Base-by-base conservation (phyloP, 306 rosid species). In the Astragalus membranaceus region DNA sequence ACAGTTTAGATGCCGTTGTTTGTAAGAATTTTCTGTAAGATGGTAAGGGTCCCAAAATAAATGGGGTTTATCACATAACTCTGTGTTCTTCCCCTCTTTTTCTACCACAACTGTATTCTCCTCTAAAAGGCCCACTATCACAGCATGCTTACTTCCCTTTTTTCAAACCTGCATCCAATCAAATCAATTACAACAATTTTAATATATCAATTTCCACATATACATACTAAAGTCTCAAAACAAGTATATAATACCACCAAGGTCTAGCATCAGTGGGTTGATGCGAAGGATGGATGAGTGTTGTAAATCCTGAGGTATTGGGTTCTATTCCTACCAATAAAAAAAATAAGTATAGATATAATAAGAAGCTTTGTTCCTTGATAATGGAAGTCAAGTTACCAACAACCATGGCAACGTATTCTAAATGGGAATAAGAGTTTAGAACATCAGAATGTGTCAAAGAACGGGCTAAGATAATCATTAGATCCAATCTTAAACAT, bases 31-130 rank as follows among this genome's bases (percentile, higher is more conserved):
- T 43, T 92, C 92, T 9, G 98, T 92, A 53, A 85, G 82, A 88
- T 92, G 98, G 70, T 76, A 83, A 37, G 95, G 85, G 39, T 92
- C 98, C 98, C 96, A 92, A 69, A 85, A 92, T 23, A 92, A 75
- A 72, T 79, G 12, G 0, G 95, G 88, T 41, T 89, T 79, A 15
- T 69, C 58, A 57, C 98, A 89, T 12, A 88, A 47, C 37, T 88
- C 74, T 70, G 33, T 85, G 76, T 75, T 85, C 77, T 54, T 77
- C 72, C n/a, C 78, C 58, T 79, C 98, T 88, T 73, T 83, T 88
- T 2, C 98, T 96, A 50, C 98, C 98, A 59, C 98, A 92, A 57
- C 84, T 92, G 52, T 68, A 82, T 46, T 74, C 80, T 76, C 95
- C 96, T 83, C 91, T 76, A 11, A 64, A 77, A 48, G 59, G 59